Conservation (phyloP, 164 flowering plant genomes). For the Vitis cinerea region DNA sequence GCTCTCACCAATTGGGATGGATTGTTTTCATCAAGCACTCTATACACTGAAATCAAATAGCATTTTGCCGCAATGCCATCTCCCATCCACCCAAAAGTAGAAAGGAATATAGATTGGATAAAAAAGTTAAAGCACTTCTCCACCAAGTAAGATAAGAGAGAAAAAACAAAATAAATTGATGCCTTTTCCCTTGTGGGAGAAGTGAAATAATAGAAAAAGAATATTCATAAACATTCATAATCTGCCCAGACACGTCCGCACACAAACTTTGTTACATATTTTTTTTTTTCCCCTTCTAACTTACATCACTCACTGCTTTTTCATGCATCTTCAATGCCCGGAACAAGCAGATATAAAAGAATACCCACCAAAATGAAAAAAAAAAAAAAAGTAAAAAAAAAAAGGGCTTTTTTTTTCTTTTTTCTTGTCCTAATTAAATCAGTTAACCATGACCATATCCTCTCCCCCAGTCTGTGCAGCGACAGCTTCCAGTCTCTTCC, state of each 20-base stretch:
- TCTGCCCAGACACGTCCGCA: not conserved
- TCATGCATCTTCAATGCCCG: not conserved
- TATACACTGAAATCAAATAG: no score
- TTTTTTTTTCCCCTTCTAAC: not conserved
- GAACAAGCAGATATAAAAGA: not conserved
- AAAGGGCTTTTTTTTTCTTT: no score
- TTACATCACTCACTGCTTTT: not conserved
- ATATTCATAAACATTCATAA: not conserved
- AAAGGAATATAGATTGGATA: no score
- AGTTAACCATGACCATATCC: conserved; percentile 16
- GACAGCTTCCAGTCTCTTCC: conserved; percentile 45
- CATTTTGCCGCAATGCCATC: no score
- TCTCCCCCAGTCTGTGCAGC: conserved; percentile 21
- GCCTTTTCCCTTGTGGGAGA: not conserved
- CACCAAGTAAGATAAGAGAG: not conserved
- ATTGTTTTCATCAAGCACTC: no score
- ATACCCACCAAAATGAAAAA: not conserved
- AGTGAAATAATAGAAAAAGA: not conserved
- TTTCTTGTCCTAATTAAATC: not conserved
- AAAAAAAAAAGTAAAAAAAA: no score
- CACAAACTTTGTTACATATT: not conserved
- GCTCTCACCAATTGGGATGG: no score
- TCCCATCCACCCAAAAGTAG: no score
- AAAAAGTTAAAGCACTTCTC: no score
- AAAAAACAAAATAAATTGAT: not conserved